These are phyloP conservation scores for Massospora cicadina DNA, from an alignment of 371 early-diverging fungal genomes.

Conservation along the genomic window DNA sequence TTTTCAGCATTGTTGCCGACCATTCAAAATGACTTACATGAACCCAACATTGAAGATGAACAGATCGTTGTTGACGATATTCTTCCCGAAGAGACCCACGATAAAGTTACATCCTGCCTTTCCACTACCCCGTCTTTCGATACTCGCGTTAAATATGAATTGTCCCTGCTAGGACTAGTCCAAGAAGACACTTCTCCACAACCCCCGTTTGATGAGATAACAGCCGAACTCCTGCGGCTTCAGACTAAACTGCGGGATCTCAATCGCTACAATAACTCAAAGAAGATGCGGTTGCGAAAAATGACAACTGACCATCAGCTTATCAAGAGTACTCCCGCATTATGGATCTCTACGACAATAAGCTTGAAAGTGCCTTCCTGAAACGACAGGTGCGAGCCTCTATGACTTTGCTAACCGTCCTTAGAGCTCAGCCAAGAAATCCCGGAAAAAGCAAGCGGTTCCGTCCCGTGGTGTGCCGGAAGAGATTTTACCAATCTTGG, in stretches of 20 bases:
- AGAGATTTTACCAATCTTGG: neutral
- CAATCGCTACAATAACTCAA: constrained; percentile 1
- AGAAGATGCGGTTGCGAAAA: neutral
- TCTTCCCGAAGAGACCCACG: neutral
- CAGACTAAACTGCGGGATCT: neutral
- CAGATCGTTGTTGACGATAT: neutral
- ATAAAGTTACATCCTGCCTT: no score
- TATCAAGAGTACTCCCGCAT: neutral
- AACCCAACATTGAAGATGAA: neutral
- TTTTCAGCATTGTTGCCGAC: neutral
- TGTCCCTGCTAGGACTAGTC: neutral
- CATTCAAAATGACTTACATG: neutral
- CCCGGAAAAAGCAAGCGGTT: neutral
- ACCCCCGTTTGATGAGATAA: neutral
- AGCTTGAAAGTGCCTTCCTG: neutral
- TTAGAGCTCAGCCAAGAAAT: neutral
- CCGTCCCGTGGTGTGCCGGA: neutral
- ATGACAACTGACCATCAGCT: neutral
- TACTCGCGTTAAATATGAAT: neutral
- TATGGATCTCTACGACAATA: neutral
- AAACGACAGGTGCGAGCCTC: constrained; percentile 2
- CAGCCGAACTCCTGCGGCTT: neutral
- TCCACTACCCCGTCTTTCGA: neutral
- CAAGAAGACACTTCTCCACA: neutral
- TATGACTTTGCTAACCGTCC: neutral